Evolutionary conservation across 495 filamentous ascomycete genomes (phyloP).

Genomic region (Aspergillus mulundensis): DNA sequence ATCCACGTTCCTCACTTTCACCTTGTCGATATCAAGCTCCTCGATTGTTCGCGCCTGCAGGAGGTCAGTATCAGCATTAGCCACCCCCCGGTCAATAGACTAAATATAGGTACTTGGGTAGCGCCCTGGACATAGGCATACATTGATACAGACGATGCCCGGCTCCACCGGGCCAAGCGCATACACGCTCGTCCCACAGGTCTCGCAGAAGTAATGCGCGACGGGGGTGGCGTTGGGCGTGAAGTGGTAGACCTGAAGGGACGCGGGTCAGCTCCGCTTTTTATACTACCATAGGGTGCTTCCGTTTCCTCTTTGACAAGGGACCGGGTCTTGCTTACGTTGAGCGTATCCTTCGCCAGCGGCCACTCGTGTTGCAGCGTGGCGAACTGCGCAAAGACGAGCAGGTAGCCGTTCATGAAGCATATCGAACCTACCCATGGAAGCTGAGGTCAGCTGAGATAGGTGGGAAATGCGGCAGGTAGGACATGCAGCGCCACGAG

Average conservation of each 20-base stretch:
- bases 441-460: no score
- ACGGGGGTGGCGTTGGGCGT: conserved; percentile 23
- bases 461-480: no score
- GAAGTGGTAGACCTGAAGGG: conserved; percentile 34
- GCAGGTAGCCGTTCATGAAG: conserved; percentile 35
- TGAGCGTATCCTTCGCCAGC: conserved; percentile 21
- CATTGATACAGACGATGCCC: conserved; percentile 36
- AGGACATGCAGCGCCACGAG: no score
- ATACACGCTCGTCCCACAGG: conserved; percentile 37
- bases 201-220: conserved; percentile 38
- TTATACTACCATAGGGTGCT: no score
- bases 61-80: not conserved
- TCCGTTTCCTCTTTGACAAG: no score
- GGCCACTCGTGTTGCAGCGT: conserved; percentile 21
- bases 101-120: no score
- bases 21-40: conserved; percentile 14
- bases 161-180: conserved; percentile 22
- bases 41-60: conserved; percentile 28
- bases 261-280: no score
- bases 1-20: not conserved
- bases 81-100: no score
- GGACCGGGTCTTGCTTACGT: no score
- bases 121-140: no score
- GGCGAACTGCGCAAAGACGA: conserved; percentile 30
- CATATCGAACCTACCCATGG: conserved; percentile 40